phyloP scores from a whole-genome alignment of 257 asterid genomes.

The Solanum appendiculatum region DNA sequence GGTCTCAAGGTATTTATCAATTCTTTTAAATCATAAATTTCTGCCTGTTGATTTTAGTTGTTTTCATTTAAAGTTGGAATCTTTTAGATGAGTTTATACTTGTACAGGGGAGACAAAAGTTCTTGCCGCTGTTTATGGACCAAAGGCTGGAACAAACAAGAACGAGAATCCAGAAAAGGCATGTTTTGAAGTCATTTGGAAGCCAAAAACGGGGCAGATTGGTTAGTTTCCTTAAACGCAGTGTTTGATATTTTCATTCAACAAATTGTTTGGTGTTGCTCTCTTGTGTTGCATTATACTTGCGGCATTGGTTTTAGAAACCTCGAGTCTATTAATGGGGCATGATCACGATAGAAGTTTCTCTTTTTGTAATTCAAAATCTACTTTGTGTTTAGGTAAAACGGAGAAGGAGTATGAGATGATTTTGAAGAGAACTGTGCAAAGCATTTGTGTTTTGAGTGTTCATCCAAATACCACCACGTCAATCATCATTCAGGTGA shows the following conservation, averaged over 20 bases:
- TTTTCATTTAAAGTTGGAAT: neutral
- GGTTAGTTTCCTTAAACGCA: constrained; percentile 28
- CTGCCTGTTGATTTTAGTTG: neutral
- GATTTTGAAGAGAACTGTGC: constrained; percentile 82
- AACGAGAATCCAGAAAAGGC: constrained; percentile 93
- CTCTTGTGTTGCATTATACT: neutral
- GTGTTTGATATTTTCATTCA: neutral
- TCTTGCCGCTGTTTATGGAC: constrained; percentile 93
- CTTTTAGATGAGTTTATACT: neutral
- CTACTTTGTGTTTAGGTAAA: constrained; percentile 39
- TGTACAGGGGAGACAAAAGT: constrained; percentile 77
- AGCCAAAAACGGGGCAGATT: constrained; percentile 74
- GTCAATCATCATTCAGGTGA: constrained; percentile 76
- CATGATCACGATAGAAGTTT: neutral
- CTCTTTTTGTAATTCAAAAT: neutral
- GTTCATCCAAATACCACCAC: constrained; percentile 92
- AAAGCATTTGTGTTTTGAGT: constrained; percentile 64
- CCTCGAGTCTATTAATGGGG: neutral
- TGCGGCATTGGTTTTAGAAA: neutral
- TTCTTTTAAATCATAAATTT: neutral
- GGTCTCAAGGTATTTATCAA: constrained; percentile 37
- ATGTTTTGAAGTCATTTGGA: constrained; percentile 85
- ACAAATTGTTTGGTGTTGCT: neutral
- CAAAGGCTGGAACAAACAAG: constrained; percentile 90
- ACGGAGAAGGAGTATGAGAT: constrained; percentile 83